Conservation (phyloP, 176 grass and related monocot genomes). For the Alopecurus myosuroides region DNA sequence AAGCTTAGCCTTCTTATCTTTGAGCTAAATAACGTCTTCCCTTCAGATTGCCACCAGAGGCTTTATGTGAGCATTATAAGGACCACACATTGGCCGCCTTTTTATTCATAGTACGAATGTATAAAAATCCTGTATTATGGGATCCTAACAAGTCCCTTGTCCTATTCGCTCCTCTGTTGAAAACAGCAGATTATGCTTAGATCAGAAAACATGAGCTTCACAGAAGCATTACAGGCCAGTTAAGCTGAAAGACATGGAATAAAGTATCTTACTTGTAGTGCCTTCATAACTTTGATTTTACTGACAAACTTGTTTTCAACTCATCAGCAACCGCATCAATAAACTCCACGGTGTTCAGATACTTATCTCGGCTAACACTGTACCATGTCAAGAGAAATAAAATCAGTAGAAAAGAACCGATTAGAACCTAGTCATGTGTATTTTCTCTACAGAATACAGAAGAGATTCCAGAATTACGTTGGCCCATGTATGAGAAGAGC, state of each 20-base stretch:
- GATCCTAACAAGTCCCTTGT: not conserved
- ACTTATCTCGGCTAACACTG: conserved; percentile 53
- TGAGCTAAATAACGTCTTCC: not conserved
- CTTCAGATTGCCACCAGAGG: not conserved
- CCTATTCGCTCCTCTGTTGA: not conserved
- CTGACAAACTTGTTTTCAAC: conserved; percentile 34
- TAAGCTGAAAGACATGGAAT: not conserved
- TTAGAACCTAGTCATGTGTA: not conserved
- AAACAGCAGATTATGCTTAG: not conserved
- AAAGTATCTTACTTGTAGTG: not conserved
- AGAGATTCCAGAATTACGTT: conserved; percentile 34
- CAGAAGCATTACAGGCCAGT: not conserved
- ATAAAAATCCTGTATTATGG: not conserved
- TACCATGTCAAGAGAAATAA: not conserved
- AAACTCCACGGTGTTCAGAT: conserved; percentile 51
- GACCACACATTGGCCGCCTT: not conserved
- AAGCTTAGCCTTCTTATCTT: not conserved
- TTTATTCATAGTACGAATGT: not conserved
- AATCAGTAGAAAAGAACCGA: not conserved
- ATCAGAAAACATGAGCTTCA: not conserved
- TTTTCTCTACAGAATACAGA: not conserved
- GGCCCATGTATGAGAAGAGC: conserved; percentile 63
- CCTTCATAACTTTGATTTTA: conserved; percentile 49
- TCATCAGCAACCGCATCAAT: conserved; percentile 59
- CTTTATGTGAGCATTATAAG: not conserved